These are phyloP conservation scores for Colletotrichum lentis DNA, from an alignment of 2,329 filamentous ascomycete genomes.

Conservation along the genomic window DNA sequence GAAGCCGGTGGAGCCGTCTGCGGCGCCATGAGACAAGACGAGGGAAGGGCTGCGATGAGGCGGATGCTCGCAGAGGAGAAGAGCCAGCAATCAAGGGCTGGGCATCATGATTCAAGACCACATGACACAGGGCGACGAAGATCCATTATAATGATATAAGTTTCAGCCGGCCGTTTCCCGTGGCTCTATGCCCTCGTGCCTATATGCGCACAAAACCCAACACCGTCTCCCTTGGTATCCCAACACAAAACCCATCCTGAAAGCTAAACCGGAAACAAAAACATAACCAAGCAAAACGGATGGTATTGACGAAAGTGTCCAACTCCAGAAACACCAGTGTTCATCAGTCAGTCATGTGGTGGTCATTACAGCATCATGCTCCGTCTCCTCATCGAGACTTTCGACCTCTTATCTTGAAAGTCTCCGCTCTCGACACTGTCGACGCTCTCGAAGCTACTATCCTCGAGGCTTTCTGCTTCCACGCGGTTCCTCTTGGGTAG, in stretches of 20 bases:
- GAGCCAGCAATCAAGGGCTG: constrained; percentile 20
- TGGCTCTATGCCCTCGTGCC: constrained; percentile 4
- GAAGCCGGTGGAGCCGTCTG: constrained; percentile 72
- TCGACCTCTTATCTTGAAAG: constrained; percentile 37
- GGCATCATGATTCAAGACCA: constrained; percentile 31
- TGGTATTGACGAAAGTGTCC: constrained; percentile 32
- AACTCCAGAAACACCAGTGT: constrained; percentile 38
- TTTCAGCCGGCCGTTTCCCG: constrained; percentile 16
- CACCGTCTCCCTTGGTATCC: constrained; percentile 24
- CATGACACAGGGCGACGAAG: constrained; percentile 30
- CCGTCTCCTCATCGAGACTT: constrained; percentile 56
- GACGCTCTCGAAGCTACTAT: constrained; percentile 44
- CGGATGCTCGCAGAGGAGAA: constrained; percentile 11
- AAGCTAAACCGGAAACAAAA: constrained; percentile 20
- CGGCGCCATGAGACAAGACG: constrained; percentile 54
- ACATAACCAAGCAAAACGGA: constrained; percentile 18
- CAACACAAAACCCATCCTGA: constrained; percentile 9
- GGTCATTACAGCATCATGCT: constrained; percentile 66
- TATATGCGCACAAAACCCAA: constrained; percentile 21
- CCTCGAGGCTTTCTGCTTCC: constrained; percentile 43
- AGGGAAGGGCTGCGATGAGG: not conserved
- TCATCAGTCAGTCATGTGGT: constrained; percentile 24
- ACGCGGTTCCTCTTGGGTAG: constrained; percentile 47
- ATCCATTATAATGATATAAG: constrained; percentile 35
- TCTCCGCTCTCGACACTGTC: constrained; percentile 21